These are phyloP conservation scores for Mrakia hoshinonis DNA, from an alignment of 768 basidiomycete species.

Conservation along the genomic window DNA sequence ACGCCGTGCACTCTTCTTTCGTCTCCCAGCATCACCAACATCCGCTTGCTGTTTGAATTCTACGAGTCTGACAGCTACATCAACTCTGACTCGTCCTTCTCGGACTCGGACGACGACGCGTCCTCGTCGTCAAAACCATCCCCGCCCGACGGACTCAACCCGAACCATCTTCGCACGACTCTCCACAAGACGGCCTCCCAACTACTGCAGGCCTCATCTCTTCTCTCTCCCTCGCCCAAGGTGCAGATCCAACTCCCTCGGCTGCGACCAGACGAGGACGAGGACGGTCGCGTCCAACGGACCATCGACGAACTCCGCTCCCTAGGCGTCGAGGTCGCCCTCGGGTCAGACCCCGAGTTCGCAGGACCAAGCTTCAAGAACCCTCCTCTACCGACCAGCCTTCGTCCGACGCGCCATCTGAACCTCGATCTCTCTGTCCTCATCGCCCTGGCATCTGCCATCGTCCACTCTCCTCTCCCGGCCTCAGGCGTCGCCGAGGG, in stretches of 20 bases:
- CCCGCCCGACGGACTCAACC: constrained; percentile 37
- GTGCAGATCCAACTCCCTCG: constrained; percentile 60
- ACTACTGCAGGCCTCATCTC: constrained; percentile 55
- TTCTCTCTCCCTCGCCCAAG: constrained; percentile 42
- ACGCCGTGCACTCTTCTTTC: no score
- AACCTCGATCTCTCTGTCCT: constrained; percentile 78
- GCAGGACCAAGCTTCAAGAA: background rate
- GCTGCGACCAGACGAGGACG: constrained; percentile 40
- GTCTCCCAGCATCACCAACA: constrained; percentile 59
- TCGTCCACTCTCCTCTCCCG: constrained; percentile 66
- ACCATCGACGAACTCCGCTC: constrained; percentile 52
- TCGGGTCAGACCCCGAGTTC: constrained; percentile 34
- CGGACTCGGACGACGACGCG: constrained; percentile 41
- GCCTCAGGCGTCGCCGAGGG: constrained; percentile 50
- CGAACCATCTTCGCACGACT: constrained; percentile 53
- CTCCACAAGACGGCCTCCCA: constrained; percentile 61
- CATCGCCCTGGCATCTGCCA: constrained; percentile 73
- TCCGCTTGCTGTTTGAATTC: constrained; percentile 68
- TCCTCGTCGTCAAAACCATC: background rate
- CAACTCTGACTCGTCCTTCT: constrained; percentile 46
- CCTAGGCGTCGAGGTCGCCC: constrained; percentile 59
- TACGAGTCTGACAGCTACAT: constrained; percentile 74
- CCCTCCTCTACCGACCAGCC: constrained; percentile 23
- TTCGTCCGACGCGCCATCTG: constrained; percentile 52
- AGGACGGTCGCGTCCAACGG: constrained; percentile 41